These are phyloP conservation scores for Borovskyia barvae DNA, from an alignment of 208 protist genomes.

Conservation along the genomic window DNA sequence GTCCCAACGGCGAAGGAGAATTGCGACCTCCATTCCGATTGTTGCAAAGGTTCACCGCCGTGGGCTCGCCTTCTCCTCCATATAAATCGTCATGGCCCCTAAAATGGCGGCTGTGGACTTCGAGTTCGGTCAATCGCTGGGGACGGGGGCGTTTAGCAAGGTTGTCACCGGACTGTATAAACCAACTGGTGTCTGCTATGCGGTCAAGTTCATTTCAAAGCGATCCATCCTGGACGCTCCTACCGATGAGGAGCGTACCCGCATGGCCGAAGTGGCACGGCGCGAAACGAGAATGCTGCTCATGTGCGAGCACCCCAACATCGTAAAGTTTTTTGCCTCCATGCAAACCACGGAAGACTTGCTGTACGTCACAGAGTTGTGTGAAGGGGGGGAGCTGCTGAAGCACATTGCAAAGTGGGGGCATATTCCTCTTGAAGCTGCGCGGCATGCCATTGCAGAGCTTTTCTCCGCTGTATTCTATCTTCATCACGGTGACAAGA, in stretches of 20 bases:
- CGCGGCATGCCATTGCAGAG: constrained; percentile 88
- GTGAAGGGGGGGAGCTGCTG: constrained; percentile 84
- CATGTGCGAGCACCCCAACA: constrained; percentile 88
- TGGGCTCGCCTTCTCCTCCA: too few relatives aligned
- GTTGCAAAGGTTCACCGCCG: too few relatives aligned
- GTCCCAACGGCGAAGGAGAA: too few relatives aligned
- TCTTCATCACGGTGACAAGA: constrained; percentile 89
- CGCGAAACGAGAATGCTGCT: constrained; percentile 83
- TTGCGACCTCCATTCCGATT: too few relatives aligned
- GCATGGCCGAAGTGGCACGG: constrained; percentile 83
- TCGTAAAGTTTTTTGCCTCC: constrained; percentile 78
- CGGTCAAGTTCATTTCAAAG: constrained; percentile 87
- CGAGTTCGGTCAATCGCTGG: constrained; percentile 66
- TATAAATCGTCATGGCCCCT: constrained; percentile 8
- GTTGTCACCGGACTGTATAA: constrained; percentile 74
- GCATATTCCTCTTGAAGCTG: constrained; percentile 80
- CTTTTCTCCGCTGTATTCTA: constrained; percentile 95
- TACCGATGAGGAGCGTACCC: constrained; percentile 77
- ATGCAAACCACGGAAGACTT: constrained; percentile 84
- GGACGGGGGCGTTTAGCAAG: constrained; percentile 87
- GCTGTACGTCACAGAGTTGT: constrained; percentile 86
- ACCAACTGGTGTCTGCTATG: constrained; percentile 64
- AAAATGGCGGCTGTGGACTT: constrained; percentile 80
- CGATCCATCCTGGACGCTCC: constrained; percentile 80
- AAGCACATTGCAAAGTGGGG: constrained; percentile 50